These are phyloP conservation scores for Eucalyptus tenuipes DNA, from an alignment of 345 rosid genomes.

Conservation along the genomic window DNA sequence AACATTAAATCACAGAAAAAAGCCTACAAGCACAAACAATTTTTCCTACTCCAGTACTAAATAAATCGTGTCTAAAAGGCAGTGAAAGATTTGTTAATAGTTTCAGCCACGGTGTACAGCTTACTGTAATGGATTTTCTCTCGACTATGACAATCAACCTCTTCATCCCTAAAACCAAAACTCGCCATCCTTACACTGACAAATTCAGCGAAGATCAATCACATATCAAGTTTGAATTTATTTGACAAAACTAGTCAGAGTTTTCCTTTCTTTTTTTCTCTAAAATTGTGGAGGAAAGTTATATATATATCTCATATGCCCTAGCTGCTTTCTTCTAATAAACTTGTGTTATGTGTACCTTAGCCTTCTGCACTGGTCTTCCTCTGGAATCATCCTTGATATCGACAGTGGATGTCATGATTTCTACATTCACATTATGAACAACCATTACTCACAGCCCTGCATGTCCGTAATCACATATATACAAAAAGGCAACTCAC, in stretches of 20 bases:
- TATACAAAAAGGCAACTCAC: neutral
- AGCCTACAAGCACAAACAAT: neutral
- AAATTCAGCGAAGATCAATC: neutral
- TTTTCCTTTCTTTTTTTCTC: neutral
- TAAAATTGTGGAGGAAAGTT: neutral
- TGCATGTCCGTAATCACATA: neutral
- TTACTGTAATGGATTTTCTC: neutral
- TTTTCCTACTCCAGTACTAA: neutral
- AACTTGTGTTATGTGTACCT: constrained; percentile 15
- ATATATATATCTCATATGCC: neutral
- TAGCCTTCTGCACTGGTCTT: constrained; percentile 49
- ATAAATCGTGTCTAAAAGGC: neutral
- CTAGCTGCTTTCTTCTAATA: neutral
- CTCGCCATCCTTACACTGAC: neutral
- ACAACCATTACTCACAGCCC: neutral
- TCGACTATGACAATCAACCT: neutral
- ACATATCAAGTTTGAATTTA: neutral
- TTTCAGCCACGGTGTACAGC: neutral
- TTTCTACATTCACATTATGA: constrained; percentile 8
- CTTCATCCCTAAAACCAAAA: neutral
- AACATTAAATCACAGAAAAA: neutral
- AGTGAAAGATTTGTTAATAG: neutral
- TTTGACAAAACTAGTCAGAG: neutral
- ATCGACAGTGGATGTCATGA: constrained; percentile 32
- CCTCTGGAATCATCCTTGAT: constrained; percentile 36